Base-by-base conservation (phyloP, 495 filamentous ascomycete genomes). In the Penicillium antarcticum region DNA sequence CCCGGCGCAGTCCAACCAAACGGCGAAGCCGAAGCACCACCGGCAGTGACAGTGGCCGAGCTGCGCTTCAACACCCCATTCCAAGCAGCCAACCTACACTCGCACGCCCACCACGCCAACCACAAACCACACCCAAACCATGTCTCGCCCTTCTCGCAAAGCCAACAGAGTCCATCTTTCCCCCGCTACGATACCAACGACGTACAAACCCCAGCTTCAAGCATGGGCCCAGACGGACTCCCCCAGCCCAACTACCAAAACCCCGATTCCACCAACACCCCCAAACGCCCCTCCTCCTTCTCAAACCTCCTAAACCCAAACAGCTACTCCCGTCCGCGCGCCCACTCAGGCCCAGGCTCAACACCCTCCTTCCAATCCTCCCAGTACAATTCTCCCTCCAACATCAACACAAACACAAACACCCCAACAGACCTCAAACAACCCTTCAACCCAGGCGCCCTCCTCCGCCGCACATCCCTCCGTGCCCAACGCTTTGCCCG, bases 31-130 rank as follows among this genome's bases (percentile, higher is more conserved):
- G 60, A 65, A 23, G 16, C 39, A 31, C 54, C 59, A 14, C 61
- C 71, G 8, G 72, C 81, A 10, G 76, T 80, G n/a, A 73, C 78
- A 0, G 81, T 92, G 9, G 92, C 89, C 62, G 91, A 96, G 68
- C 70, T 96, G 47, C 83, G 91, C 31, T 96, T 95, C 78, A 96
- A 95, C 66, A 80, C 90, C 0, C 89, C 90, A 12, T 79, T 76
- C 53, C 72, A 73, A 63, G 61, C 68, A 12, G 60, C 67, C 35
- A 69, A 73, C 45, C 61, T 69, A 0, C 68, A 67, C 44, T 56
- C 54, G 13, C 62, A 66, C 43, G 58, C 53, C 24, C 59, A 65
- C 24, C 55, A 62, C 2, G 55, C 58, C 16, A 35, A 34, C 13
- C 52, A 58, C 8, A 57, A 63, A 8, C 61, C 58, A 5, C 56